These are phyloP conservation scores for Rachicladosporium sp. DNA, from an alignment of 2,329 filamentous ascomycete genomes.

Conservation along the genomic window DNA sequence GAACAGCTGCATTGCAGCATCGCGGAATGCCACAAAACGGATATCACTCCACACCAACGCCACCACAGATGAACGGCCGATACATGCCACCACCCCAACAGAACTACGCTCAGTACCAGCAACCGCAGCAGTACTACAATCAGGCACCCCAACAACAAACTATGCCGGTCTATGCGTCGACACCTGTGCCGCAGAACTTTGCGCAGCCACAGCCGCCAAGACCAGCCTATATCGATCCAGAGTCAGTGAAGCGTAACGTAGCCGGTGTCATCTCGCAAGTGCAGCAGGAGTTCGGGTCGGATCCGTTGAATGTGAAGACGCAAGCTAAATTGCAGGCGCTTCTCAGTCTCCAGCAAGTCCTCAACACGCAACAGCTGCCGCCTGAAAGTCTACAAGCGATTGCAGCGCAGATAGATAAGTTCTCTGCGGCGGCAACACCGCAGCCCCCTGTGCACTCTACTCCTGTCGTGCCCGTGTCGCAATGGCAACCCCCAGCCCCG, in stretches of 20 bases:
- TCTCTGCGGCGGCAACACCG: slow-evolving; percentile 20
- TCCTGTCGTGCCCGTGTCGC: slow-evolving; percentile 14
- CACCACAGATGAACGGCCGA: slow-evolving; percentile 42
- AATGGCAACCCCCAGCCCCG: slow-evolving; percentile 17
- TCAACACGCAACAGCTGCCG: slow-evolving; percentile 60
- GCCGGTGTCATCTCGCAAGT: slow-evolving; percentile 62
- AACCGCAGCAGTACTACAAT: slow-evolving; percentile 20
- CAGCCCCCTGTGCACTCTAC: slow-evolving; percentile 2
- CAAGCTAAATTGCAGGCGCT: slow-evolving; percentile 74
- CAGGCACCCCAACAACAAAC: slow-evolving; percentile 8
- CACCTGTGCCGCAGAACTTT: slow-evolving; percentile 14
- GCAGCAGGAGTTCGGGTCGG: slow-evolving; percentile 61
- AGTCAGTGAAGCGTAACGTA: slow-evolving; percentile 72
- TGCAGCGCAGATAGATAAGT: slow-evolving; percentile 47
- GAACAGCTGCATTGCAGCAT: slow-evolving; percentile 48
- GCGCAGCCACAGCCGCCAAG: slow-evolving; percentile 8
- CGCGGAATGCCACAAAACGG: slow-evolving; percentile 37
- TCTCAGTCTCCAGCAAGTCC: slow-evolving; percentile 67
- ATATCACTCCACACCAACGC: slow-evolving; percentile 63
- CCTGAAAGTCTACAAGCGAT: slow-evolving; percentile 61
- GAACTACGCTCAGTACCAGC: slow-evolving; percentile 8
- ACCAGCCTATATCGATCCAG: slow-evolving; percentile 22
- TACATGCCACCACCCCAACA: slow-evolving; percentile 24
- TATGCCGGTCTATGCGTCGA: slow-evolving; percentile 7
- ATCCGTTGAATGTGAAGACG: slow-evolving; percentile 62